phyloP scores from a whole-genome alignment of 768 basidiomycete genomes.

The Chiua virens region DNA sequence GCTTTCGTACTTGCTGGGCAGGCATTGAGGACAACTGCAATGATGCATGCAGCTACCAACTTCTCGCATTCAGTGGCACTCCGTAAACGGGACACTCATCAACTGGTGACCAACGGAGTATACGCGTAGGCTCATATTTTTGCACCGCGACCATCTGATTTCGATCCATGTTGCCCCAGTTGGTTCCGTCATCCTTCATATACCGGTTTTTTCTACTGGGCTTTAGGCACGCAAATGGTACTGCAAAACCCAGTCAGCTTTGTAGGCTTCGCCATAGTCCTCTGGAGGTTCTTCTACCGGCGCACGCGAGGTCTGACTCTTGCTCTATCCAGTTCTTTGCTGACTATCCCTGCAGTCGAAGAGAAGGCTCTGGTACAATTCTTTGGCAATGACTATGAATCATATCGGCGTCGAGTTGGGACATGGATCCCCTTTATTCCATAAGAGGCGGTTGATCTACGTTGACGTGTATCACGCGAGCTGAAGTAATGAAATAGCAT shows the following conservation, averaged over 20 bases:
- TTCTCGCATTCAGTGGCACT: constrained; percentile 90
- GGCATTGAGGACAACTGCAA: constrained; percentile 80
- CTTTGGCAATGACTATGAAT: constrained; percentile 85
- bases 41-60: constrained; percentile 92
- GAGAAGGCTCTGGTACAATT: constrained; percentile 78
- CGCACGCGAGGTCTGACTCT: constrained; percentile 72
- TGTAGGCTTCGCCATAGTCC: constrained; percentile 57
- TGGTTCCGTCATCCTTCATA: constrained; percentile 93
- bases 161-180: constrained; percentile 3
- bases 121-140: constrained; percentile 64
- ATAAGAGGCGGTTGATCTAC: constrained; percentile 30
- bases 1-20: constrained; percentile 69
- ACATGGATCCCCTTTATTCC: constrained; percentile 87
- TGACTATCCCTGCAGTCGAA: constrained; percentile 56
- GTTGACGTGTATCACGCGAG: background rate
- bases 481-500: constrained; percentile 14
- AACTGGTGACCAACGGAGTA: constrained; percentile 84
- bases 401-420: constrained; percentile 75
- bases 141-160: background rate
- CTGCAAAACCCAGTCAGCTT: constrained; percentile 84
- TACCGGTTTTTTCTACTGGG: constrained; percentile 98
- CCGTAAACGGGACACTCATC: constrained; percentile 69
- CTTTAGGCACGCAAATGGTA: constrained; percentile 87
- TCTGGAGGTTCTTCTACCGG: constrained; percentile 86
- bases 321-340: background rate